Base-by-base conservation (phyloP, 2,329 filamentous ascomycete species). In the Pyrenophora tritici-repentis region DNA sequence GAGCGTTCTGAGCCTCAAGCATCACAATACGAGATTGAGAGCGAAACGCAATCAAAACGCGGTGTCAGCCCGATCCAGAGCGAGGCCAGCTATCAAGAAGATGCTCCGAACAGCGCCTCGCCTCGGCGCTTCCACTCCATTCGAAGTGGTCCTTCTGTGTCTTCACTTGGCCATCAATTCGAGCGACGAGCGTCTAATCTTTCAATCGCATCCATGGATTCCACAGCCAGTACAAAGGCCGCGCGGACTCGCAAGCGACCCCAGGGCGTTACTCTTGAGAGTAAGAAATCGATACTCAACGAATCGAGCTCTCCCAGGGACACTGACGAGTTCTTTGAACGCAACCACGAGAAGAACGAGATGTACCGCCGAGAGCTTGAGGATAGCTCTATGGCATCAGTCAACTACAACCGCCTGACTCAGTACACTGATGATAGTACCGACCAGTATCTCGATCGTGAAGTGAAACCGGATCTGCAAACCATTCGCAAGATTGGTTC, bases 41-140 rank as follows among this genome's bases (percentile, higher is more conserved):
- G 66, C 16, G 57, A 68, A 5, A 67, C 65, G 2, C 49, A 52
- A 33, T 65, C 70, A 3, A 59, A 82, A 35, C 87, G 89, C 35
- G 87, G 86, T 9, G 76, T 95, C 41, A 97, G 92, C 68, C 93
- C 93, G 0, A 92, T 96, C 53, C 92, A 94, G 61, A 97, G 92
- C 64, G 90, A 96, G 13, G 93, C 91, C 9, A 94, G 92, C 56
- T 93, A 91, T 65, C 61, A 60, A 22, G 67, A 71, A 16, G 68
- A 66, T 17, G 47, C 56, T 4, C 50, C 58, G 4, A 46, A 41
- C 12, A 61, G 58, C 18, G 63, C 61, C 12, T 72, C 68, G 22
- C 45, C 86, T 80, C 63, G 76, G 77, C 22, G 61, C 42, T 57
- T 72, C 22, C 80, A 83, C 82, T 62, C 83, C 42, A 52, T 72